These are phyloP conservation scores for Areca catechu DNA, from an alignment of 176 grass and related monocot species.

Conservation along the genomic window DNA sequence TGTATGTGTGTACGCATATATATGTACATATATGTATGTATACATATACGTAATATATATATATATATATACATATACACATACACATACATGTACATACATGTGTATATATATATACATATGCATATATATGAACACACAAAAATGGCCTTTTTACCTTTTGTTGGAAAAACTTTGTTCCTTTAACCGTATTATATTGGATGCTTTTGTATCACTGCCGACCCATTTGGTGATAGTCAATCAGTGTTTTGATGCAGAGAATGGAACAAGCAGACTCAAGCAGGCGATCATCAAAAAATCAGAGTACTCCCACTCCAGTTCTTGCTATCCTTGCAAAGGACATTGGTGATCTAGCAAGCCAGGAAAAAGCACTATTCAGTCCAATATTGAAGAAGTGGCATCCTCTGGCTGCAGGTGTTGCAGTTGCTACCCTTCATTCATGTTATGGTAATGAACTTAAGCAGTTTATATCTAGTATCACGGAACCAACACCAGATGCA, in stretches of 20 bases:
- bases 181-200: no score
- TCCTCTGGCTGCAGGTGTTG: constrained; percentile 92
- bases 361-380: constrained; percentile 97
- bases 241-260: constrained; percentile 45
- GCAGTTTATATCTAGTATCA: constrained; percentile 71
- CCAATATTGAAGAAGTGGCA: constrained; percentile 89
- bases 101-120: no score
- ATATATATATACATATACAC: no score
- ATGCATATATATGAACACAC: no score
- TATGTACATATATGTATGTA: no score
- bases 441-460: constrained; percentile 96
- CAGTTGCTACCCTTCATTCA: constrained; percentile 92
- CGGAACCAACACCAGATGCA: constrained; percentile 72
- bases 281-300: constrained; percentile 55
- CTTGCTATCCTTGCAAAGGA: constrained; percentile 92
- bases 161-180: no score
- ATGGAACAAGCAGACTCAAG: constrained; percentile 99
- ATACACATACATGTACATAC: no score
- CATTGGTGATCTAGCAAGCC: constrained; percentile 72
- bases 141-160: no score
- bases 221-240: neutral
- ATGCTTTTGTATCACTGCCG: no score
- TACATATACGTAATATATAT: no score
- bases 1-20: no score
- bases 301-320: constrained; percentile 40